Conservation (phyloP, 257 asterid genomes). For the Primulina tabacum region DNA sequence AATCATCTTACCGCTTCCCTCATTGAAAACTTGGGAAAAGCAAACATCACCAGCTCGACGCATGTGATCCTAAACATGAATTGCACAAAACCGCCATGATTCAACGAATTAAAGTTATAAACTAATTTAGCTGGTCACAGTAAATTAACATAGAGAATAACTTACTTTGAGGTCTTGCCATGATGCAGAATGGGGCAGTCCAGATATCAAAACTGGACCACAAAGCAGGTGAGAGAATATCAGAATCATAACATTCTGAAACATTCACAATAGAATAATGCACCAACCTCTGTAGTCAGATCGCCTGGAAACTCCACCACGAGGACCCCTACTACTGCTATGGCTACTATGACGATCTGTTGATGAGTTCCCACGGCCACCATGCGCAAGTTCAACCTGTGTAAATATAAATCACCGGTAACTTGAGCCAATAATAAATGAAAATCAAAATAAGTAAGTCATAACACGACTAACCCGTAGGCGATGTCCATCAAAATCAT, state of each 20-base stretch:
- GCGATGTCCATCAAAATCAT: conserved; percentile 93
- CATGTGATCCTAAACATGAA: conserved; percentile 82
- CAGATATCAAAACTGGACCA: conserved; percentile 67
- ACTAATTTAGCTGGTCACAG: conserved; percentile 6
- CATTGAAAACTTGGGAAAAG: conserved; percentile 94
- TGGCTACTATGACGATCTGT: conserved; percentile 58
- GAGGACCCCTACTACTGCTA: conserved; percentile 68
- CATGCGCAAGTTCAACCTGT: conserved; percentile 98
- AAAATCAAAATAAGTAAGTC: not conserved
- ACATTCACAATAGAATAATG: conserved; percentile 12
- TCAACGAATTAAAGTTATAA: conserved; percentile 11
- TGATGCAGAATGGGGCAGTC: conserved; percentile 93
- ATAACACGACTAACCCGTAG: conserved; percentile 61
- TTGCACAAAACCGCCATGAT: conserved; percentile 5
- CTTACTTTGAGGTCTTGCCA: conserved; percentile 98
- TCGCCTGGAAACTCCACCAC: conserved; percentile 93
- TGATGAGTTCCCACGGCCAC: conserved; percentile 86
- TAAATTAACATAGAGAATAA: conserved; percentile 16
- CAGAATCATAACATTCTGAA: not conserved
- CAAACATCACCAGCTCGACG: conserved; percentile 99
- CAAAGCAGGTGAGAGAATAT: conserved; percentile 22
- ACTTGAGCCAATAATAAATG: not conserved
- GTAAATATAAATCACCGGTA: conserved; percentile 13
- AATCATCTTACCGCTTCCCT: conserved; percentile 76
- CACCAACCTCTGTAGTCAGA: conserved; percentile 75